Conservation (phyloP, 2,329 filamentous ascomycete species). For the Exophiala xenobiotica region DNA sequence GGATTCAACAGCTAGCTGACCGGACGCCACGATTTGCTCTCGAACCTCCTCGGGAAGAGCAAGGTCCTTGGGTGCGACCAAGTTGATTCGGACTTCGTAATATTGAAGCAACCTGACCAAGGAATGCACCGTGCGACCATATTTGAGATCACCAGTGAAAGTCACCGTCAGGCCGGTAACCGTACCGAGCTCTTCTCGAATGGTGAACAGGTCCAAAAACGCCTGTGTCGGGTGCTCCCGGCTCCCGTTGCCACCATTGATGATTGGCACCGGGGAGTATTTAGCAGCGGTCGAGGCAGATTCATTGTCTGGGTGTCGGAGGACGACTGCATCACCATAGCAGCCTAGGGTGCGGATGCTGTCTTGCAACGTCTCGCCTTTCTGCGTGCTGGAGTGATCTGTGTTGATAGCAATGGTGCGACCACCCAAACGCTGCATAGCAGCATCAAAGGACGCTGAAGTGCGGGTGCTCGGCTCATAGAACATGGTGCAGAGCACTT, state of each 20-base stretch:
- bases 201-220: slow-evolving; percentile 96
- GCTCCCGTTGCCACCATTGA: slow-evolving; percentile 96
- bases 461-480: slow-evolving; percentile 97
- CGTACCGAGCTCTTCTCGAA: slow-evolving; percentile 93
- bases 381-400: slow-evolving; percentile 81
- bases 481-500: slow-evolving; percentile 88
- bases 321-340: slow-evolving; percentile 93
- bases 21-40: slow-evolving; percentile 68
- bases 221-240: slow-evolving; percentile 97
- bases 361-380: slow-evolving; percentile 91
- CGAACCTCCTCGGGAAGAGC: slow-evolving; percentile 73
- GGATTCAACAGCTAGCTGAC: slow-evolving; percentile 74
- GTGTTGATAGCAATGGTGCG: slow-evolving; percentile 80
- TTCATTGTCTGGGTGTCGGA: slow-evolving; percentile 82
- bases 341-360: slow-evolving; percentile 90
- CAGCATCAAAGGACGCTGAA: slow-evolving; percentile 92
- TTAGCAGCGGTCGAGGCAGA: slow-evolving; percentile 81
- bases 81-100: slow-evolving; percentile 92
- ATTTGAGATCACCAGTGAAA: slow-evolving; percentile 88
- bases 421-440: slow-evolving; percentile 96
- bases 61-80: slow-evolving; percentile 79
- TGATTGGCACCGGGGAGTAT: slow-evolving; percentile 85
- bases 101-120: slow-evolving; percentile 89
- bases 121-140: slow-evolving; percentile 93
- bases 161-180: slow-evolving; percentile 95